A percentile compares a stretch with the other conserved stretches of the same genome.
Conservation (phyloP, 345 rosid genomes). For the Eucalyptus marginata region DNA sequence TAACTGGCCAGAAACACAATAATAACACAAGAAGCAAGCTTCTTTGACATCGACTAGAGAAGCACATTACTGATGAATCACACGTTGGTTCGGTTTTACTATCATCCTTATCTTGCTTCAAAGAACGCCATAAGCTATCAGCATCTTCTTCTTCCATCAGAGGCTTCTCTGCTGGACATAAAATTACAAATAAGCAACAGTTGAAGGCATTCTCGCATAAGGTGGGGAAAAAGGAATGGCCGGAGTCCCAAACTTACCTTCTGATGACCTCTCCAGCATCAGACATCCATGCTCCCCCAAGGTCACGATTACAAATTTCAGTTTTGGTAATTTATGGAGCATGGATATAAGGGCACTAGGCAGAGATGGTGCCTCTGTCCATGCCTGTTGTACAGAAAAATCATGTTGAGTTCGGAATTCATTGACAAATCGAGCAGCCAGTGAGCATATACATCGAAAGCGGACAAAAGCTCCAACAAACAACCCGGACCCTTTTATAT, state of each 20-base stretch:
- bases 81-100: conserved; percentile 34
- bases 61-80: conserved; percentile 37
- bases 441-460: not conserved
- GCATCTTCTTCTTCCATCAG: conserved; percentile 43
- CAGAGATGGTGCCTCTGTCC: conserved; percentile 64
- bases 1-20: not conserved
- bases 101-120: conserved; percentile 40
- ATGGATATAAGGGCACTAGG: conserved; percentile 69
- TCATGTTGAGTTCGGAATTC: not conserved
- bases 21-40: not conserved
- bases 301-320: conserved; percentile 76
- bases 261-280: conserved; percentile 62
- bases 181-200: not conserved
- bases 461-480: not conserved
- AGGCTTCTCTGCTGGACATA: conserved; percentile 7
- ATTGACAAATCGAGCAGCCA: not conserved
- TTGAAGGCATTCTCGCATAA: not conserved
- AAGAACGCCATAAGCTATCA: conserved; percentile 36
- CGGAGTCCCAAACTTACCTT: conserved; percentile 24
- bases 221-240: not conserved
- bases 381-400: conserved; percentile 28
- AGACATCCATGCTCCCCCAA: conserved; percentile 83
- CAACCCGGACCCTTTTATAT: not conserved
- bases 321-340: conserved; percentile 57
- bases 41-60: not conserved